Evolutionary conservation across 108 stramenopile species (phyloP).

Genomic region (Epithemia pelagica): DNA sequence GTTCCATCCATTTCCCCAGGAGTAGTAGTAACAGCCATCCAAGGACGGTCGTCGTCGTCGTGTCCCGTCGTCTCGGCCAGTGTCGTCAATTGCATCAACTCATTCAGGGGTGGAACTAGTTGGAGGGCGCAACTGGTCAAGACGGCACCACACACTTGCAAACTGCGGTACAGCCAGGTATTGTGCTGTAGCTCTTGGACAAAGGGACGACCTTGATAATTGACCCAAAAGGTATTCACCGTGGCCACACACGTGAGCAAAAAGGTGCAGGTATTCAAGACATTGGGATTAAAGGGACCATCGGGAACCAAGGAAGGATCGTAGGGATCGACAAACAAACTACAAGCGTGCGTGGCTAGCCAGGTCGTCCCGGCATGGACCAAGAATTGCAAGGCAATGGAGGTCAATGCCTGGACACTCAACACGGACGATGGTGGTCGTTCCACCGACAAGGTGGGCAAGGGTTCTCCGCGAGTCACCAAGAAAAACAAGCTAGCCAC

Average conservation of each 20-base stretch:
- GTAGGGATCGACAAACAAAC: conserved; percentile 69
- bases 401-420: conserved; percentile 54
- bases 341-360: conserved; percentile 42
- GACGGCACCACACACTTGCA: conserved; percentile 54
- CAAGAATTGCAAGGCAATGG: conserved; percentile 79
- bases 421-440: conserved; percentile 88
- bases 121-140: conserved; percentile 62
- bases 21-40: background rate
- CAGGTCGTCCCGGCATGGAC: conserved; percentile 72
- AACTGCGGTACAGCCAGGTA: conserved; percentile 54
- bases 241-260: conserved; percentile 76
- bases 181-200: conserved; percentile 82
- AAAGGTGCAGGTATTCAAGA: conserved; percentile 90
- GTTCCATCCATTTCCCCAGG: background rate
- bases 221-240: conserved; percentile 94
- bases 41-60: no score
- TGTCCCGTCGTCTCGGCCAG: conserved; percentile 38
- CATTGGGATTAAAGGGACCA: conserved; percentile 90
- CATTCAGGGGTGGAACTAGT: conserved; percentile 72
- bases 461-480: conserved; percentile 87
- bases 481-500: conserved; percentile 90
- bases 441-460: conserved; percentile 58
- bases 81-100: conserved; percentile 68
- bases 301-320: conserved; percentile 86
- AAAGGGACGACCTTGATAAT: conserved; percentile 93